Conservation (phyloP, 2,329 filamentous ascomycete species). For the Aspergillus neotritici region DNA sequence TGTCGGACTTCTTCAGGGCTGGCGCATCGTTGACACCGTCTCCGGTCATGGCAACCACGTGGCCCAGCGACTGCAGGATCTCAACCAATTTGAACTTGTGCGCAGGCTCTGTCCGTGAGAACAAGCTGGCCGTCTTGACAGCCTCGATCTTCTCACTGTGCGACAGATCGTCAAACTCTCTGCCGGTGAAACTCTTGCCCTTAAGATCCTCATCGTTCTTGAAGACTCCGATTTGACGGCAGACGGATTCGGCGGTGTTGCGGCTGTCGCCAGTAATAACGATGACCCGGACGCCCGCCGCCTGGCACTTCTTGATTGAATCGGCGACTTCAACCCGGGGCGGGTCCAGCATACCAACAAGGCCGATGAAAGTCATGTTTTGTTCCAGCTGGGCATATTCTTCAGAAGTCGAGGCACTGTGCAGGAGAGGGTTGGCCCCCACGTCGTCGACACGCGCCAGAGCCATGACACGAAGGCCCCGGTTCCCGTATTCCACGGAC, state of each 20-base stretch:
- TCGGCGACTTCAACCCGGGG: constrained; percentile 83
- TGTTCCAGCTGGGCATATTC: constrained; percentile 87
- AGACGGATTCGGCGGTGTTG: constrained; percentile 96
- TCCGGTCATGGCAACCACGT: constrained; percentile 98
- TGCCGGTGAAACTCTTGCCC: constrained; percentile 91
- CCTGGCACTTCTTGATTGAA: constrained; percentile 82
- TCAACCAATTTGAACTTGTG: constrained; percentile 99
- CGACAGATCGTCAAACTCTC: constrained; percentile 84
- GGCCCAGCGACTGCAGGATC: constrained; percentile 82
- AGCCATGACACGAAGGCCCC: constrained; percentile 89
- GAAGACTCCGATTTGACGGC: constrained; percentile 94
- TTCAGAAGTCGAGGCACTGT: constrained; percentile 70
- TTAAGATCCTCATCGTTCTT: constrained; percentile 70
- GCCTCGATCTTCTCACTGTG: constrained; percentile 75
- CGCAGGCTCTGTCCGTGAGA: constrained; percentile 89
- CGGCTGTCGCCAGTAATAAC: constrained; percentile 98
- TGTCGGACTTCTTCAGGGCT: constrained; percentile 96
- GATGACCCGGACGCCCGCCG: constrained; percentile 91
- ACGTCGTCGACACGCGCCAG: constrained; percentile 79
- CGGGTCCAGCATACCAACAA: constrained; percentile 95
- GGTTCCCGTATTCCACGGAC: constrained; percentile 83
- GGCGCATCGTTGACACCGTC: constrained; percentile 98
- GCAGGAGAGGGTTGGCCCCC: constrained; percentile 61
- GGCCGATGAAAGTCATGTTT: constrained; percentile 86
- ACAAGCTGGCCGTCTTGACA: constrained; percentile 78